Percentiles rank a stretch among this genome's conserved stretches.
Conservation (phyloP, 257 asterid species). For the Lithospermum erythrorhizon region DNA sequence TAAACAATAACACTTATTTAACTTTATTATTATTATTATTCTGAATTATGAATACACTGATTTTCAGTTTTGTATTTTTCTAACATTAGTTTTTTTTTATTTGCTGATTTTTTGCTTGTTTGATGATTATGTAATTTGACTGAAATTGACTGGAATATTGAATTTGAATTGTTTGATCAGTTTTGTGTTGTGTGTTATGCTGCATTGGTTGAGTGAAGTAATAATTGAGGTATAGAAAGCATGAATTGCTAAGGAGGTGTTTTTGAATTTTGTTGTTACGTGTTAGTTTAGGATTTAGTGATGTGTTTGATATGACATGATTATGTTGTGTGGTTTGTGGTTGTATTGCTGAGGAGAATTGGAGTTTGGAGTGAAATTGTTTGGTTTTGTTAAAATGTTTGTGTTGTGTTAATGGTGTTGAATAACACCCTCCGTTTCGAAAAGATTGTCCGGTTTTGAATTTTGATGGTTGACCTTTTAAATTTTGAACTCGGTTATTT, state of each 20-base stretch:
- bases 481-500: too few species aligned
- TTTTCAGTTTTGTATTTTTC: background rate
- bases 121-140: background rate
- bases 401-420: background rate
- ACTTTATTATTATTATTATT: background rate
- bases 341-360: background rate
- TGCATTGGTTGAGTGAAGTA: background rate
- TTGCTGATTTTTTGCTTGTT: background rate
- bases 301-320: background rate
- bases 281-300: background rate
- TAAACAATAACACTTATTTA: background rate
- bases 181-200: background rate
- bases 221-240: background rate
- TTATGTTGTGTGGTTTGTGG: too few species aligned
- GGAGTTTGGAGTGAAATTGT: background rate
- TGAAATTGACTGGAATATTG: background rate
- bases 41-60: slow-evolving; percentile 5
- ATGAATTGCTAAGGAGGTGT: background rate
- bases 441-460: too few species aligned
- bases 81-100: background rate
- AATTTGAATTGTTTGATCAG: background rate
- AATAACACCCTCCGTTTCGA: too few species aligned
- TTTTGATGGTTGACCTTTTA: too few species aligned
- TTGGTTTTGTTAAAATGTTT: background rate
- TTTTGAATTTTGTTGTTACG: background rate